A percentile compares a stretch with the other conserved stretches of the same genome.
Conservation (phyloP, 2,329 filamentous ascomycete species). For the Nannizzia gypsea region DNA sequence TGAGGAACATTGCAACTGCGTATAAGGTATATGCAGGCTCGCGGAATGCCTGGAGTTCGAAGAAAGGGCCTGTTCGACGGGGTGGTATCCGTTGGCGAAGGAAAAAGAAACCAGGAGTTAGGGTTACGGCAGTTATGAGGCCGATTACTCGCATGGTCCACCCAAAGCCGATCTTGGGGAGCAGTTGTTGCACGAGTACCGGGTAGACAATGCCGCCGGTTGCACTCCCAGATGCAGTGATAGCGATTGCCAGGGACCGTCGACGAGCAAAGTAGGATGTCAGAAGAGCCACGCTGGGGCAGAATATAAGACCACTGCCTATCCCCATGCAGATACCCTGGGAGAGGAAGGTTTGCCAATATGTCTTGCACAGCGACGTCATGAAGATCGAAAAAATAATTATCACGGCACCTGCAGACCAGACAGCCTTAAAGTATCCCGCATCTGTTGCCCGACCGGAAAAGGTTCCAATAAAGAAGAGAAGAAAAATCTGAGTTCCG, state of each 20-base stretch:
- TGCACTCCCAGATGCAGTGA: constrained; percentile 48
- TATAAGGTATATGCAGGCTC: constrained; percentile 38
- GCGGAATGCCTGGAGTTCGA: constrained; percentile 42
- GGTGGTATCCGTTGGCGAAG: constrained; percentile 41
- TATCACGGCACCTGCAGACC: constrained; percentile 34
- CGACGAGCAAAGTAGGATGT: constrained; percentile 51
- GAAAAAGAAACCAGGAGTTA: constrained; percentile 33
- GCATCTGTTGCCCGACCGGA: constrained; percentile 43
- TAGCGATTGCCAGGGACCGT: constrained; percentile 48
- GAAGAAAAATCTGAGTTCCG: constrained; percentile 40
- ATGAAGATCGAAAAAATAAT: constrained; percentile 41
- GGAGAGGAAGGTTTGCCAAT: constrained; percentile 39
- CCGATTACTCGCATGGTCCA: constrained; percentile 55
- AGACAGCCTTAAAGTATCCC: constrained; percentile 38
- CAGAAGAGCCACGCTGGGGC: constrained; percentile 43
- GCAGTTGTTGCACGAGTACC: constrained; percentile 43
- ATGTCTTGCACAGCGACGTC: constrained; percentile 37
- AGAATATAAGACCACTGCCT: constrained; percentile 45
- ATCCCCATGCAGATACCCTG: constrained; percentile 49
- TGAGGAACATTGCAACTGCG: constrained; percentile 33
- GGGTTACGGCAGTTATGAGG: constrained; percentile 44
- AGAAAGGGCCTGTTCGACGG: constrained; percentile 39
- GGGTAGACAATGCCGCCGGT: constrained; percentile 56
- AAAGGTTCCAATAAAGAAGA: constrained; percentile 41
- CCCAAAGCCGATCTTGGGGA: constrained; percentile 49